A percentile compares a stretch with the other conserved stretches of the same genome.
Evolutionary conservation across 495 filamentous ascomycete species (phyloP).

Genomic region (Astrothelium subdiscretum): DNA sequence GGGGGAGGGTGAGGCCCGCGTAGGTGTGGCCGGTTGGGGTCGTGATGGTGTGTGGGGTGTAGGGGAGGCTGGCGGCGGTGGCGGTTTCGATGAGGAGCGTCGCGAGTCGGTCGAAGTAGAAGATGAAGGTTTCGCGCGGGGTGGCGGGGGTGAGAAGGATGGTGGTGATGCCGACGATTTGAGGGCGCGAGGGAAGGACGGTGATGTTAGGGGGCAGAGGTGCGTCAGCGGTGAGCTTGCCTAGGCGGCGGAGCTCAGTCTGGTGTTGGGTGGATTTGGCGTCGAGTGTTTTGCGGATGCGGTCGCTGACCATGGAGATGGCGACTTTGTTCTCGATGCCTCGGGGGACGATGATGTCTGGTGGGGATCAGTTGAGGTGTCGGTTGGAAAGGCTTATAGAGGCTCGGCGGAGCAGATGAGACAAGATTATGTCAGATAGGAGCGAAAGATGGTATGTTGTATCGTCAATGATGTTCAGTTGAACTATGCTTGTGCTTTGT

Average conservation of each 20-base stretch:
- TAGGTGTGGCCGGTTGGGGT: constrained; percentile 61
- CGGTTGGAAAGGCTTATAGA: neutral
- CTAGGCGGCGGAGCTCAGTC: constrained; percentile 60
- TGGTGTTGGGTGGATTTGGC: constrained; percentile 80
- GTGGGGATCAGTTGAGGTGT: constrained; percentile 5
- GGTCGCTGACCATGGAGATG: constrained; percentile 85
- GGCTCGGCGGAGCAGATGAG: neutral
- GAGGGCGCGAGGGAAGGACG: constrained; percentile 58
- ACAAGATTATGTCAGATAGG: constrained; percentile 1
- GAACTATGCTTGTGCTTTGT: constrained; percentile 19
- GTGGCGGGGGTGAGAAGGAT: constrained; percentile 75
- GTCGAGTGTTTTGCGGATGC: constrained; percentile 69
- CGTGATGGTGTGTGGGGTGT: constrained; percentile 44
- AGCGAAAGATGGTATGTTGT: constrained; percentile 10
- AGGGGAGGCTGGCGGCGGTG: constrained; percentile 38
- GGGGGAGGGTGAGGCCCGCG: constrained; percentile 51
- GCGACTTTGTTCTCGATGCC: constrained; percentile 90
- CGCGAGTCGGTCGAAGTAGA: constrained; percentile 84
- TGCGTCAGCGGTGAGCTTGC: constrained; percentile 52
- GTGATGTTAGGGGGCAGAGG: constrained; percentile 62
- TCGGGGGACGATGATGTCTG: constrained; percentile 88
- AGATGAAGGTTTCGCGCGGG: constrained; percentile 81
- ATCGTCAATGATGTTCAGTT: constrained; percentile 19
- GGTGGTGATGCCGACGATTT: constrained; percentile 79
- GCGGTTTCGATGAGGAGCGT: constrained; percentile 68